Conservation (phyloP, 306 rosid species). For the Crotalaria pallida region DNA sequence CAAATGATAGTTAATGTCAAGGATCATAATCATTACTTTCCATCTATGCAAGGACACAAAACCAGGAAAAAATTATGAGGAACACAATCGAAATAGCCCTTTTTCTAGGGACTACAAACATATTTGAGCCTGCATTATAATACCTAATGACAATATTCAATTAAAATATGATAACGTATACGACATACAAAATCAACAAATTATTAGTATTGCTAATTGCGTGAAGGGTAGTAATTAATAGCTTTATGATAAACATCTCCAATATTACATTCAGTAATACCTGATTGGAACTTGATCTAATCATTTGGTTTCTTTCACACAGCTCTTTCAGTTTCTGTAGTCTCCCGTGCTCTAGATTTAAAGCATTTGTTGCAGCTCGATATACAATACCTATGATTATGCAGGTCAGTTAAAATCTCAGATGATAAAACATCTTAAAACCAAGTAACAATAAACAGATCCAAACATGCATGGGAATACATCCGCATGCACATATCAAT, state of each 20-base stretch:
- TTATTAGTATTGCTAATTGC: constrained; percentile 3
- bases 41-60: too few species aligned
- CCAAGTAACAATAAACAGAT: not conserved
- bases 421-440: constrained; percentile 3
- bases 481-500: not conserved
- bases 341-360: constrained; percentile 58
- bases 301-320: constrained; percentile 43
- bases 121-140: too few species aligned
- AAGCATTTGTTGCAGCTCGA: constrained; percentile 65
- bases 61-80: too few species aligned
- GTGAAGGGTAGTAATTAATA: not conserved
- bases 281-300: constrained; percentile 52
- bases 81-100: too few species aligned
- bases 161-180: not conserved
- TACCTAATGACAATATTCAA: constrained; percentile 2
- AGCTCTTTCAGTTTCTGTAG: constrained; percentile 58
- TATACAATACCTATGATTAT: constrained; percentile 45
- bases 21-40: too few species aligned
- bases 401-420: constrained; percentile 13
- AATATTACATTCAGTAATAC: constrained; percentile 33
- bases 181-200: not conserved
- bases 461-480: constrained; percentile 6
- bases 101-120: too few species aligned
- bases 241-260: not conserved
- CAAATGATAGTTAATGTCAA: too few species aligned